Percentiles rank a stretch among this genome's conserved stretches.
phyloP scores from a whole-genome alignment of 2,329 filamentous ascomycete species.

The Penicillium psychrosexuale region DNA sequence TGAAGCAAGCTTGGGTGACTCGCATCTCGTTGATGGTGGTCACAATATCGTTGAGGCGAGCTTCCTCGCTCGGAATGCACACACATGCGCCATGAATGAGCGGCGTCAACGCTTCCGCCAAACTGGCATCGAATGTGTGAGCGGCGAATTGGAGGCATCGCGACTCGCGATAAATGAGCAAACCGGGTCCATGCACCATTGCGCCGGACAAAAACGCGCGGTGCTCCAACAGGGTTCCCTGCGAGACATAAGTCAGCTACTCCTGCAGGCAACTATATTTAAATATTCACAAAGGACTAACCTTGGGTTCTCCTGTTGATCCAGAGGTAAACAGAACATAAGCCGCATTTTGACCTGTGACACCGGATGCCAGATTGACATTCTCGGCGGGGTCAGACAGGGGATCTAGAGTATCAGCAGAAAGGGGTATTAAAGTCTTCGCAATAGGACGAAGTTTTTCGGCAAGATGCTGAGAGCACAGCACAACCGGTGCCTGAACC shows the following conservation, averaged over 20 bases:
- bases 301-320: conserved; percentile 55
- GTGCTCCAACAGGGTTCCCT: conserved; percentile 64
- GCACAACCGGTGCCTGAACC: conserved; percentile 32
- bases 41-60: conserved; percentile 50
- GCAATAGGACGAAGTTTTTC: conserved; percentile 22
- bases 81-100: conserved; percentile 57
- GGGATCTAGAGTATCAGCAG: conserved; percentile 23
- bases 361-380: conserved; percentile 21
- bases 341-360: conserved; percentile 34
- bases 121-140: conserved; percentile 55
- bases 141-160: conserved; percentile 58
- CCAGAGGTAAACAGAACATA: conserved; percentile 62
- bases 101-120: conserved; percentile 54
- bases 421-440: conserved; percentile 30
- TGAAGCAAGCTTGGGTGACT: conserved; percentile 57
- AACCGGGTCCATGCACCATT: conserved; percentile 50
- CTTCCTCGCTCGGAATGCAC: conserved; percentile 54
- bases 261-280: not conserved
- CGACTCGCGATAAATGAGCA: conserved; percentile 50
- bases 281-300: conserved; percentile 11
- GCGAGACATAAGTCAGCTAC: conserved; percentile 7
- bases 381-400: conserved; percentile 18
- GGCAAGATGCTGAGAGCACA: conserved; percentile 32
- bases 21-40: conserved; percentile 52
- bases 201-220: conserved; percentile 56